Conservation (phyloP, 208 protist genomes). For the Crithidia mellificae region DNA sequence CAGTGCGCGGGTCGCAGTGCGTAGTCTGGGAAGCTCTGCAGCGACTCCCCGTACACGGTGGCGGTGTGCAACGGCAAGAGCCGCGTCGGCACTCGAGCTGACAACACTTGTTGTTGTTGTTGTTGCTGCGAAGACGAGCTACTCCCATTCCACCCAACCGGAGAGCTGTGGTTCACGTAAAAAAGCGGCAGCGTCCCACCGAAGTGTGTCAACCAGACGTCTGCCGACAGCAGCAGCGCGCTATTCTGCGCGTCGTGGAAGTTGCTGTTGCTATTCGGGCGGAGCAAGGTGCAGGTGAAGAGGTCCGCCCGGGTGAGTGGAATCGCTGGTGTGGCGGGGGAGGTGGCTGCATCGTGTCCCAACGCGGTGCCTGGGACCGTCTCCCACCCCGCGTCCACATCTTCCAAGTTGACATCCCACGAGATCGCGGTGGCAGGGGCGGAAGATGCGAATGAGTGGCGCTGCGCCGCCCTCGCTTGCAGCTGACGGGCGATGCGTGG, state of each 20-base stretch:
- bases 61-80: constrained; percentile 26
- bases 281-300: constrained; percentile 20
- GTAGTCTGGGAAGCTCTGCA: constrained; percentile 18
- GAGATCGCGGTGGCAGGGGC: background rate
- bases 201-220: constrained; percentile 24
- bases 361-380: background rate
- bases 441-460: no score
- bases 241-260: background rate
- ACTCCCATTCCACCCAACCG: background rate
- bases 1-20: constrained; percentile 10
- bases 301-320: constrained; percentile 10
- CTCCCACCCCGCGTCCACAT: constrained; percentile 18
- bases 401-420: constrained; percentile 20
- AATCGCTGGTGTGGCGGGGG: no score
- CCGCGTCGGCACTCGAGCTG: background rate
- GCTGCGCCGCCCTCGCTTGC: no score
- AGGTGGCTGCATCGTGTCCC: no score
- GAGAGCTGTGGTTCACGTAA: background rate
- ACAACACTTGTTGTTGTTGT: no score
- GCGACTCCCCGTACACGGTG: constrained; percentile 16
- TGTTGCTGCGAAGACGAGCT: background rate
- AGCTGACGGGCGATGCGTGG: constrained; percentile 7
- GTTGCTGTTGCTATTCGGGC: background rate
- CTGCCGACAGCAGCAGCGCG: constrained; percentile 17
- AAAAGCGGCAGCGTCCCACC: background rate